Base-by-base conservation (phyloP, 257 asterid genomes). In the Thymus mandschuricus region DNA sequence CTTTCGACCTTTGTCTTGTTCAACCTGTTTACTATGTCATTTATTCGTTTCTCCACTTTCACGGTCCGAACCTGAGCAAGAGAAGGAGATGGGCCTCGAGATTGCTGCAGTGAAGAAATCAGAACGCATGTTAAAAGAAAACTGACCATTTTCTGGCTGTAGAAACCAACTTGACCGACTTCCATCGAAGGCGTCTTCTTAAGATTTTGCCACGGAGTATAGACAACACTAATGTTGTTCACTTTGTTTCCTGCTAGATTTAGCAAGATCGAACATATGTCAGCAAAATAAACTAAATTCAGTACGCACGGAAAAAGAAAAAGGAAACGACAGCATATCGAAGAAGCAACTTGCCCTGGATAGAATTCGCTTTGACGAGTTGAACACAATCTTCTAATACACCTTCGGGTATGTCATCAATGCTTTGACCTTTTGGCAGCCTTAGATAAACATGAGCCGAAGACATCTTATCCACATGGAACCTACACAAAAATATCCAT, bases 401-500 rank as follows among this genome's bases (percentile, higher is more conserved):
- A 57, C 94, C 92, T 78, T 95, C 99, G 34, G 98, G 80, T 82
- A 95, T 92, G 69, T 89, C 89, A 67, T 95, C 99, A 56, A 89
- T 69, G 0, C 88, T 82, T 82, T 87, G 98, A 69, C 93, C 95
- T 82, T 84, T 95, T 29, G 78, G 84, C 86, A 95, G 57, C 79
- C 99, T 88, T 77, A 95, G 82, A 79, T 95, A 95, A 59, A 95
- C 99, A 73, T 95, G 99, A 63, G 99, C 99, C 1, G 98, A 95
- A 28, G 99, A 95, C 99, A 95, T 92, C 81, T 95, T 95, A 72
- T 95, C 97, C 81, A 95, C 99, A 76, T 88, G 98, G 78, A 95
- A 95, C 98, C 99, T 92, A 35, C 5, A 72, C 76, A 70, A 72
- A 77, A 71, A 8, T 75, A 58, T 68, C 43, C n/a, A 21, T 21